Evolutionary conservation across 371 early-diverging fungal genomes (phyloP).

Genomic region (Rhizopus microsporus): DNA sequence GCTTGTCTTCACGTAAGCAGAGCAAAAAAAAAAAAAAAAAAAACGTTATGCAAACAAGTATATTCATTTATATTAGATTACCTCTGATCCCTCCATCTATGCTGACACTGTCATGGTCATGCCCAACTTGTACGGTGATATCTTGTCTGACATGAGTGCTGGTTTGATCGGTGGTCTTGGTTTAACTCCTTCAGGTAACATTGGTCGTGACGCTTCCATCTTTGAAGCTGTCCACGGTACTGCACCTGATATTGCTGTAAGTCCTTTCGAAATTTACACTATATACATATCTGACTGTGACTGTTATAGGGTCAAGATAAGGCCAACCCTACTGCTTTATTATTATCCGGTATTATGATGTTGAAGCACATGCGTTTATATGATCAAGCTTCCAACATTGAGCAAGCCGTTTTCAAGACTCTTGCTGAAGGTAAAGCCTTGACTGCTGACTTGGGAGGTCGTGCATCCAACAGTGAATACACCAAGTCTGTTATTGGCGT

Average conservation of each 20-base stretch:
- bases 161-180: constrained; percentile 98
- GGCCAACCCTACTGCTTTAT: constrained; percentile 94
- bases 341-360: constrained; percentile 96
- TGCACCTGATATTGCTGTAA: constrained; percentile 96
- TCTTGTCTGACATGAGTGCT: constrained; percentile 96
- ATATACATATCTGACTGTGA: not conserved
- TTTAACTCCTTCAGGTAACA: constrained; percentile 97
- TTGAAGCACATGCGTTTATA: constrained; percentile 92
- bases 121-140: constrained; percentile 99
- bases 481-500: constrained; percentile 83
- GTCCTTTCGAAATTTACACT: not conserved
- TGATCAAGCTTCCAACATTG: constrained; percentile 79
- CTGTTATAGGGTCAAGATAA: constrained; percentile 52
- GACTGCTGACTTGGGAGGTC: constrained; percentile 96
- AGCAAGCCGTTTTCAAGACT: constrained; percentile 89
- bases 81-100: constrained; percentile 90
- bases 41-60: not conserved
- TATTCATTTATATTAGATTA: constrained; percentile 64
- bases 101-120: constrained; percentile 97
- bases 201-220: constrained; percentile 95
- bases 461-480: constrained; percentile 89
- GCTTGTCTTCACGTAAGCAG: constrained; percentile 78
- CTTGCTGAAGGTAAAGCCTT: constrained; percentile 90
- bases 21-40: not conserved
- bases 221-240: constrained; percentile 98